Evolutionary conservation across 1,284 basidiomycete species (phyloP), one percentile per base, ranked within the genome.

Genomic region (Malassezia cuniculi): DNA sequence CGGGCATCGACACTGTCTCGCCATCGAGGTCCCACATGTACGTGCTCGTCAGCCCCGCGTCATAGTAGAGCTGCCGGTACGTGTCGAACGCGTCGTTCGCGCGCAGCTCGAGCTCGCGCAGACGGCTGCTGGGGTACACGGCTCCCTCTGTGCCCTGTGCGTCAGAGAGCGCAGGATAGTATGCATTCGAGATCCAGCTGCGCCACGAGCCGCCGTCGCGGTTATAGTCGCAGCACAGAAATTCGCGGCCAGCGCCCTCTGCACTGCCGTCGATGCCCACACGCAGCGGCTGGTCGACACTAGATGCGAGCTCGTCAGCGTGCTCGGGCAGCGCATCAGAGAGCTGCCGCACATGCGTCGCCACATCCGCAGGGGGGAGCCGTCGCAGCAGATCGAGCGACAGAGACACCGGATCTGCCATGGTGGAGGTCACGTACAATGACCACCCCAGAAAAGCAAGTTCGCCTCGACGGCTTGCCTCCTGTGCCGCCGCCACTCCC

Each of bases 1-100:
- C 15, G 18, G 19, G 9, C 12, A 54, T 34, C 24, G 45, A 39
- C 38, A 48, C 51, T 14, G 50, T 38, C n/a, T 53, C 54, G 20
- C 93, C 87, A 42, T 94, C 89, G 15, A 90, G 74, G 64, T 97
- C 93, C 93, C 93, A 99, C 9, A 99, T 77, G 69, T 93, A 99
- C 12, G 93, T 90, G 14, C 83, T 87, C n/a, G 87, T 93, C 1
- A 85, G 79, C 4, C 93, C 93, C 5, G 89, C 87, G 69, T 95
- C 90, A 69, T 79, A 94, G 52, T 67, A 89, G 85, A 95, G 78
- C 69, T 95, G 87, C 31, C 89, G 78, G 68, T 99, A 99, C 2
- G 86, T 87, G 66, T 94, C 87, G 60, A 99, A 97, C 1, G 87
- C 89, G 52, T 87, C 82, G 63, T 97, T 97, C 27, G 90, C 83